A percentile compares a stretch with the other conserved stretches of the same genome.
These are phyloP conservation scores for Saccharomycopsis oosterbeekiorum DNA, from an alignment of 805 yeast species.

Conservation along the genomic window DNA sequence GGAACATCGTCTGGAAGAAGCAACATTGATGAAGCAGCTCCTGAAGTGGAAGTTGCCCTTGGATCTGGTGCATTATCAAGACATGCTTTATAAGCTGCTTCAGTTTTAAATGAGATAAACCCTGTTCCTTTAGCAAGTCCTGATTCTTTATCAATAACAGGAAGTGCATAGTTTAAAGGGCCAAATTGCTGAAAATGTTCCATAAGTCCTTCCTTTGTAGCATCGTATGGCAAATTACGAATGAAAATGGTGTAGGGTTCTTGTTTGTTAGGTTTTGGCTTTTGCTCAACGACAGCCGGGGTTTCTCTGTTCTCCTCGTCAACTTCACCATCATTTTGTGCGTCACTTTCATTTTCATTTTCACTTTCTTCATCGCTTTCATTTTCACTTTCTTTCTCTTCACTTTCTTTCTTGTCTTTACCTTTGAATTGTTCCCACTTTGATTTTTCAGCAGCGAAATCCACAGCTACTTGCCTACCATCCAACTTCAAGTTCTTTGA, in stretches of 20 bases:
- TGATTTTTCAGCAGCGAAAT: slow-evolving; percentile 81
- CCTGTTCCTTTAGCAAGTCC: slow-evolving; percentile 92
- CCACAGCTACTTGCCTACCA: slow-evolving; percentile 89
- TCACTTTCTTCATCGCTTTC: slow-evolving; percentile 29
- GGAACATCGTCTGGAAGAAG: slow-evolving; percentile 89
- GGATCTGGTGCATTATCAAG: slow-evolving; percentile 69
- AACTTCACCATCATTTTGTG: slow-evolving; percentile 24
- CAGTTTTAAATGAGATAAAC: slow-evolving; percentile 72
- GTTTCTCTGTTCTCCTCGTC: slow-evolving; percentile 25
- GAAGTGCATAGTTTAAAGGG: slow-evolving; percentile 81
- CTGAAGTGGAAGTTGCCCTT: slow-evolving; percentile 27
- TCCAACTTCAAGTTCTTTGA: slow-evolving; percentile 68
- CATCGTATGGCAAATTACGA: slow-evolving; percentile 91
- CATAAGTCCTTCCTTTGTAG: slow-evolving; percentile 65
- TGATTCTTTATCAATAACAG: slow-evolving; percentile 78
- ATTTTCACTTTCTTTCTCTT: slow-evolving; percentile 30
- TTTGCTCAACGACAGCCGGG: slow-evolving; percentile 25
- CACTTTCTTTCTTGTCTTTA: slow-evolving; percentile 31
- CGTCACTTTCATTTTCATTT: slow-evolving; percentile 26
- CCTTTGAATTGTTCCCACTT: slow-evolving; percentile 62
- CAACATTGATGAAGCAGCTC: slow-evolving; percentile 43
- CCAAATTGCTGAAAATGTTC: slow-evolving; percentile 83
- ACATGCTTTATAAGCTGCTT: slow-evolving; percentile 58
- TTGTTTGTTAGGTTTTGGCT: slow-evolving; percentile 44
- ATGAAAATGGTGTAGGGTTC: slow-evolving; percentile 73